Percentiles rank a stretch among this genome's conserved stretches.
These are phyloP conservation scores for Sequoiadendron giganteum DNA, from an alignment of 75 land plant genomes.

Conservation along the genomic window DNA sequence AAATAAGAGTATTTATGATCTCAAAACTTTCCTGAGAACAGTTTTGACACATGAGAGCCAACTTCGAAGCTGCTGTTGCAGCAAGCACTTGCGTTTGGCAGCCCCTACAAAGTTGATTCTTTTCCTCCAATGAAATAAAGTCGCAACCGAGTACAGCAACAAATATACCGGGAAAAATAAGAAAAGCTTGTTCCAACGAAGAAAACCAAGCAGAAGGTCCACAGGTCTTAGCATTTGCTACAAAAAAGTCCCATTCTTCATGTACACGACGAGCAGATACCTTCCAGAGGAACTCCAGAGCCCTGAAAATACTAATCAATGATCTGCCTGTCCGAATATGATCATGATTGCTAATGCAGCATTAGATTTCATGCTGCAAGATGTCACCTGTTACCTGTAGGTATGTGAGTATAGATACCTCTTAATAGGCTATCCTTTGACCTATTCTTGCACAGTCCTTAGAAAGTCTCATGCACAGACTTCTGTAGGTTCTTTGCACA, in stretches of 20 bases:
- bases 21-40: not conserved
- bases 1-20: not conserved
- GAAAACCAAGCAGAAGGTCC: not conserved
- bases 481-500: too few species aligned
- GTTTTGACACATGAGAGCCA: not conserved
- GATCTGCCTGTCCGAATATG: not conserved
- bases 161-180: not conserved
- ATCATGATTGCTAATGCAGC: not conserved
- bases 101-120: not conserved
- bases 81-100: not conserved
- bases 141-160: not conserved
- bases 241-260: conserved; percentile 9
- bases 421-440: too few species aligned
- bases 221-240: not conserved
- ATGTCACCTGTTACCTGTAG: too few species aligned
- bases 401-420: too few species aligned
- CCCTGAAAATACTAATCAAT: conserved; percentile 2
- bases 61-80: not conserved
- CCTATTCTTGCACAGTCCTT: too few species aligned
- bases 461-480: too few species aligned
- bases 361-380: not conserved
- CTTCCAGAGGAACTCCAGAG: conserved; percentile 9
- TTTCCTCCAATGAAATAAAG: conserved; percentile 1
- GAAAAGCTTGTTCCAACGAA: conserved; percentile 8
- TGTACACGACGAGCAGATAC: not conserved